Conservation (phyloP, 768 basidiomycete species). For the Boletus rufocinnamomeus region DNA sequence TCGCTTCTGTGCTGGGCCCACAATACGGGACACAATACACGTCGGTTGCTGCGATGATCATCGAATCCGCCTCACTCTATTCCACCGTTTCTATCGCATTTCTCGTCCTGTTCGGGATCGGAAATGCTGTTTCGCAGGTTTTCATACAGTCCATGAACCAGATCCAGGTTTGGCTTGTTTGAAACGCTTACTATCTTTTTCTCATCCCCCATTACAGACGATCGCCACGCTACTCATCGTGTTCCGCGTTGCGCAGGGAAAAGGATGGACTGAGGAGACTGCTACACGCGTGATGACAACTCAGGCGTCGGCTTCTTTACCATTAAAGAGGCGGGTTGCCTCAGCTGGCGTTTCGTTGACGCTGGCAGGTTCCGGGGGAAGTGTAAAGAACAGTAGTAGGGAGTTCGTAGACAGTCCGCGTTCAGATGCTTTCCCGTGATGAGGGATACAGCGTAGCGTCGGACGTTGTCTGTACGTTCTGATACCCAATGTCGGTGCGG, state of each 20-base stretch:
- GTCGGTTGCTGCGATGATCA: conserved; percentile 34
- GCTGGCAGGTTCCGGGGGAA: neutral
- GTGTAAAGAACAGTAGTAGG: neutral
- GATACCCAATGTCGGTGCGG: too few relatives aligned
- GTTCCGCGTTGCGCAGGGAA: conserved; percentile 10
- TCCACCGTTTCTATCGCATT: conserved; percentile 32
- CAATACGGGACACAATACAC: conserved; percentile 31
- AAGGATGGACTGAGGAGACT: conserved; percentile 7
- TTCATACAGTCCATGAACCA: conserved; percentile 32
- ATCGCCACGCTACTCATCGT: neutral
- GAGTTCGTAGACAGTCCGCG: too few relatives aligned
- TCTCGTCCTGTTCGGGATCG: conserved; percentile 28
- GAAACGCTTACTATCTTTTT: neutral
- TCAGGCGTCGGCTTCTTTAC: neutral
- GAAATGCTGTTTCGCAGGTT: conserved; percentile 28
- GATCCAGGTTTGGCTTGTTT: conserved; percentile 26
- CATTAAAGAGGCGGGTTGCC: neutral
- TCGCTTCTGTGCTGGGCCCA: conserved; percentile 20
- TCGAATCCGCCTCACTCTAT: conserved; percentile 39
- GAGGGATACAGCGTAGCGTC: neutral
- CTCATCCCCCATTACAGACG: neutral
- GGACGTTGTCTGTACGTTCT: neutral
- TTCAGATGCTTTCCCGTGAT: too few relatives aligned
- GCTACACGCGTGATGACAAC: conserved; percentile 4
- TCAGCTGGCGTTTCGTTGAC: conserved; percentile 1